Base-by-base conservation (phyloP, 2,329 filamentous ascomycete species). In the Orbilia javanica region DNA sequence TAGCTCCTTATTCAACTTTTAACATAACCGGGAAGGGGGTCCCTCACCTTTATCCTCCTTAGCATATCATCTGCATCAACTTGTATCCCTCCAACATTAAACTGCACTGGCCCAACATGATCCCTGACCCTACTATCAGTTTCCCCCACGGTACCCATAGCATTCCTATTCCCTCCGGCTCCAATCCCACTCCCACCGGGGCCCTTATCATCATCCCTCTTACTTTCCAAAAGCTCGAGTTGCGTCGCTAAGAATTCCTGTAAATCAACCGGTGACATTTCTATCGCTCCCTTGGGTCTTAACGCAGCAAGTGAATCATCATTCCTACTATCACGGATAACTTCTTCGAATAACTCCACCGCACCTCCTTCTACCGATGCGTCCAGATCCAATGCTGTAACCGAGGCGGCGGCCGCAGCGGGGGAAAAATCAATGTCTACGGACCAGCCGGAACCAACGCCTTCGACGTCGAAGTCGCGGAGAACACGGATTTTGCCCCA, bases 61-160 rank as follows among this genome's bases (percentile, higher is more conserved):
- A 97, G 85, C 92, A 96, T 96, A 82, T 97, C 94, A 82, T 97
- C 94, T 7, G 94, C 94, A 84, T 97, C 94, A 31, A 97, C 93
- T 83, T 97, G 94, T 79, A 99, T 97, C 66, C 96, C 96, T 48
- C 96, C 96, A 88, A 99, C 96, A 83, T 99, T 99, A 86, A 98
- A 97, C 83, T 97, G 94, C 80, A 97, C 94, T 0, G 94, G 94
- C 0, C 94, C 94, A 82, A 97, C 97, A 82, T 97, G 94, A 82
- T 95, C 92, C 81, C 90, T 91, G 67, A 88, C 87, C 29, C 84
- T 80, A 48, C 81, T 81, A 31, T 82, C 82, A 39, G 81, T 80
- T 65, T 84, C 83, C 64, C 84, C 84, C 73, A 84, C 74, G 82
- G 83, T 78, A 50, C 82, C 79, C 75, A 77, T 80, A 62, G 79